Conservation (phyloP, 192 early-diverging fungal species). For the Coemansia sp. region DNA sequence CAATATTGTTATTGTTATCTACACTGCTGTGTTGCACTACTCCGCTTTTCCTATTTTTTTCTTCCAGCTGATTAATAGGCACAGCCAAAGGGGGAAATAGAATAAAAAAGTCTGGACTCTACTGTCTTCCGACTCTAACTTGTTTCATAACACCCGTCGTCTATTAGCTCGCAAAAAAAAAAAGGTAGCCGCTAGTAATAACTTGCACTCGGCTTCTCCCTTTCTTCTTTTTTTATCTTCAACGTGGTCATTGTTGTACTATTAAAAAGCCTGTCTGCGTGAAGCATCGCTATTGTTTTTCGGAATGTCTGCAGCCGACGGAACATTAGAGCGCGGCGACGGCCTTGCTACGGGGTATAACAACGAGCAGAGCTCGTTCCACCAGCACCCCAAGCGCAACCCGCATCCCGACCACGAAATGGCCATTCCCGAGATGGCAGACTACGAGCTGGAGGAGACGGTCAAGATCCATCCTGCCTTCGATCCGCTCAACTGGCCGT, state of each 20-base stretch:
- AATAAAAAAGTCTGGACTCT: slow-evolving; percentile 2
- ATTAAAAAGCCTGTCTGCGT: background rate
- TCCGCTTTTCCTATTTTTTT: too few relatives aligned
- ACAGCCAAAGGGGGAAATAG: too few relatives aligned
- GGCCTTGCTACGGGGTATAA: background rate
- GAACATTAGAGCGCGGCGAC: background rate
- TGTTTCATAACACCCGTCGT: background rate
- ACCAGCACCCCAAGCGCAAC: slow-evolving; percentile 42
- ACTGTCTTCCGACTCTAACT: background rate
- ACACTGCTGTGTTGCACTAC: too few relatives aligned
- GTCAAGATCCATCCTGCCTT: slow-evolving; percentile 35
- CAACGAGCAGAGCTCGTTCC: slow-evolving; percentile 6
- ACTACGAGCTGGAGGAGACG: slow-evolving; percentile 40
- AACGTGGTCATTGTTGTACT: background rate
- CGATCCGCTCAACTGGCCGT: slow-evolving; percentile 54
- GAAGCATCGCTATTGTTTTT: background rate
- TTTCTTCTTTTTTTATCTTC: background rate
- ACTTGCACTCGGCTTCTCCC: too few relatives aligned
- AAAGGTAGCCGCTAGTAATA: too few relatives aligned
- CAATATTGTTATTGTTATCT: too few relatives aligned
- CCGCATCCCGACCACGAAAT: slow-evolving; percentile 43
- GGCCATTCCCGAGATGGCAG: slow-evolving; percentile 35
- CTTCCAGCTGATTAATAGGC: too few relatives aligned
- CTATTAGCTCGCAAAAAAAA: too few relatives aligned
- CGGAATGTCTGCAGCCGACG: slow-evolving; percentile 7